Base-by-base conservation (phyloP, 306 rosid species). In the Hippophae gyantsensis region DNA sequence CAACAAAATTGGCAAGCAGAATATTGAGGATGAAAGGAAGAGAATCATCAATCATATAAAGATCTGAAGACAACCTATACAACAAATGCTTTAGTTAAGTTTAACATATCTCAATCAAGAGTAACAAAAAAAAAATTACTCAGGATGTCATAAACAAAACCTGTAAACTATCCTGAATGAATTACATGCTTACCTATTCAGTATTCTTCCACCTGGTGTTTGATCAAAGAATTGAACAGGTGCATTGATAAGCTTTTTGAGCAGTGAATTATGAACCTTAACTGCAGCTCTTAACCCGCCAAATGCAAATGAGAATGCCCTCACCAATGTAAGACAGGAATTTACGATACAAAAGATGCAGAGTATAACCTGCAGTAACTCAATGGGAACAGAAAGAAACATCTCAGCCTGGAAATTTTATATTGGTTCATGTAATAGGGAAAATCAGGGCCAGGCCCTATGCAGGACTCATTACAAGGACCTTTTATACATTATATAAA, bases 11-110 rank as follows among this genome's bases (percentile, higher is more conserved):
- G 62, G 98, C 98, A 46, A 90, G 74, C 65, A 90, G 95, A 82
- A 90, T 87, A 84, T 90, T 90, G 76, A 87, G 76, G 60, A 90
- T 85, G 74, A 90, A 90, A 6, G 98, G 98, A 70, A 90, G 98
- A 43, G 98, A 90, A 74, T 90, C 96, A 64, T 90, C 98, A 42
- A 87, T 90, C 57, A 87, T 90, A 72, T 90, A 90, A 32, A 90
- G 92, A 85, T 90, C 98, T 11, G 98, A 90, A 69, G 98, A 90
- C 49, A 90, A 62, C 88, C 98, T 90, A 79, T 77, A 76, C n/a
- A 55, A 61, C 56, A 62, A 66, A 63, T 41, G 52, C 48, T 61
- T 67, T 56, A 69, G 60, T 53, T 23, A 59, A 52, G 60, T 12
- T 43, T 13, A 32, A 32, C 38, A 32, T 18, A 18, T 32, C 38